Base-by-base conservation (phyloP, 257 asterid species). In the Jaltomata sinuosa region DNA sequence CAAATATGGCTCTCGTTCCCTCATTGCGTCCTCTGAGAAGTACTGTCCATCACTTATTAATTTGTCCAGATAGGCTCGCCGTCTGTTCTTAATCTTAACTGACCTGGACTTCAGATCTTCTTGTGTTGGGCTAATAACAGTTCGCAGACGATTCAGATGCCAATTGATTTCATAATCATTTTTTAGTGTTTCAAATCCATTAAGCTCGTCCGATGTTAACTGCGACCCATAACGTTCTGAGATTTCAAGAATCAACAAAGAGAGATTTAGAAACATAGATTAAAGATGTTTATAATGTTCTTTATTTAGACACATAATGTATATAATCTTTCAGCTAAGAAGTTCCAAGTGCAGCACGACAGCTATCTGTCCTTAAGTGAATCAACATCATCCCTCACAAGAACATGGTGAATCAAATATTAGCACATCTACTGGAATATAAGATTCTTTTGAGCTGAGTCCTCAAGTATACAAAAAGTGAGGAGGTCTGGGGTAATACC, bases 1-100 rank as follows among this genome's bases (percentile, higher is more conserved):
- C 93, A 96, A 90, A 77, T 93, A 96, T 9, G 98, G 99, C 42
- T 96, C 99, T 83, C 99, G 92, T 83, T 94, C 98, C 90, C 99
- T 96, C 99, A 96, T 96, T 38, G 98, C 93, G 84, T 96, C 99
- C 91, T 96, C 99, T 3, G 98, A 94, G 61, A 96, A 96, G 80
- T 96, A 96, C 79, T 89, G 87, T 16, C 98, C 97, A 49, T 88
- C 93, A 72, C 85, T 62, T 54, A 91, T 74, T 61, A 96, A 87
- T 88, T 88, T 96, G 88, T 94, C 94, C 97, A 96, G 88, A 83
- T 92, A 94, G 0, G 99, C 99, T 64, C 93, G 88, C 87, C 99
- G 90, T 82, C 99, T 87, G 84, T 96, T 96, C 93, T 92, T 96
- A 76, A 94, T 89, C 90, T 84, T 93, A 3, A 91, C 87, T 9